Evolutionary conservation across 2,329 filamentous ascomycete genomes (phyloP).

Genomic region (Aspergillus puulaauensis): DNA sequence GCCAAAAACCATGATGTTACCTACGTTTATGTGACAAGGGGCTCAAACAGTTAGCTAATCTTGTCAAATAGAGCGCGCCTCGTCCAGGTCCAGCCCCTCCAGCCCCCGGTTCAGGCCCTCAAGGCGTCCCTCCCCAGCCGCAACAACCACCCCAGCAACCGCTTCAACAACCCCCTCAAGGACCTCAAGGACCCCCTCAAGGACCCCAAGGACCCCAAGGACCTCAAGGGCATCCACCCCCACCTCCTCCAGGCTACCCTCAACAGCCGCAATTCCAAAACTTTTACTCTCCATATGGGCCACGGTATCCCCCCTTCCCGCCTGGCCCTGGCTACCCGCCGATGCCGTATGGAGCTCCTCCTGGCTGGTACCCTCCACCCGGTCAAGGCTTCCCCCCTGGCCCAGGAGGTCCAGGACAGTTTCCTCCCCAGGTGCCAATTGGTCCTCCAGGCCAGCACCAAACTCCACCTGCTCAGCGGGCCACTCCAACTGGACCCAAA

Average conservation of each 20-base stretch:
- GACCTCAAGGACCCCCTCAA: constrained; percentile 39
- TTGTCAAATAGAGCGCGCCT: constrained; percentile 40
- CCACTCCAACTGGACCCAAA: constrained; percentile 33
- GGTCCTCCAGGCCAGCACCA: constrained; percentile 53
- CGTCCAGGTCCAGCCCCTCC: constrained; percentile 36
- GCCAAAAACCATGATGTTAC: constrained; percentile 10
- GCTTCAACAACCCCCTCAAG: neutral
- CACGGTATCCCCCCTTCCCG: constrained; percentile 52
- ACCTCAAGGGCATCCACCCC: constrained; percentile 41
- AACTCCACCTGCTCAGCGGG: constrained; percentile 36
- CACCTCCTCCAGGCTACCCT: constrained; percentile 40
- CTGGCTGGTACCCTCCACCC: constrained; percentile 73
- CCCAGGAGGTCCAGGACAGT: constrained; percentile 63
- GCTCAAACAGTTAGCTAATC: constrained; percentile 20
- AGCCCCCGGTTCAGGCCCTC: neutral
- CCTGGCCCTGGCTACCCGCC: constrained; percentile 66
- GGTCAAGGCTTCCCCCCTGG: constrained; percentile 71
- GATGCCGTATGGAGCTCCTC: constrained; percentile 74
- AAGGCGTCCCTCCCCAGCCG: constrained; percentile 9
- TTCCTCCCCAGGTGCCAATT: constrained; percentile 60
- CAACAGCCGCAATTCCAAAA: constrained; percentile 45
- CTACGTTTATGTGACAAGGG: constrained; percentile 1
- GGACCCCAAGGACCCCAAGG: constrained; percentile 50
- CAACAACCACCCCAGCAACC: too few relatives aligned
- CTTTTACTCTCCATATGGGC: constrained; percentile 47